A percentile compares a stretch with the other conserved stretches of the same genome.
phyloP scores from a whole-genome alignment of 768 basidiomycete species.

The Boletus reticuloceps region DNA sequence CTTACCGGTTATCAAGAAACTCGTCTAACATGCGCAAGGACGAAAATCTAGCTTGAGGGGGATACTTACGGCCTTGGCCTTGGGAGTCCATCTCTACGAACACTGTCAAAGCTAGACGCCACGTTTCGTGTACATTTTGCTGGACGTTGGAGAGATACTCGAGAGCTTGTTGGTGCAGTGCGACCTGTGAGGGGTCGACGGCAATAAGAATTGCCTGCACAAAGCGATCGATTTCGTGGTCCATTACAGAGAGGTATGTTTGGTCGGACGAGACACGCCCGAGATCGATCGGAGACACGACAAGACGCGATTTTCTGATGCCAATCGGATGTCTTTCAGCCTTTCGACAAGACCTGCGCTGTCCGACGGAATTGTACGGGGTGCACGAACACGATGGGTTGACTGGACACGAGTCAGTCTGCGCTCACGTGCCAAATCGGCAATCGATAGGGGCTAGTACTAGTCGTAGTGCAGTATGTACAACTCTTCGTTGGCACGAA shows the following conservation, averaged over 20 bases:
- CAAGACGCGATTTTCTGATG: not conserved
- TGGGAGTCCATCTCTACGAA: constrained; percentile 62
- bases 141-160: constrained; percentile 78
- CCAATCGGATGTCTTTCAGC: constrained; percentile 1
- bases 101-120: constrained; percentile 76
- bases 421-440: constrained; percentile 24
- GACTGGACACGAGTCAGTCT: constrained; percentile 7
- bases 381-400: constrained; percentile 1
- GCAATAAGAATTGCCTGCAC: constrained; percentile 88
- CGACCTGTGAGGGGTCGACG: constrained; percentile 68
- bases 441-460: constrained; percentile 16
- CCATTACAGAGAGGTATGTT: constrained; percentile 45
- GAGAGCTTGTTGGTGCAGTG: constrained; percentile 83
- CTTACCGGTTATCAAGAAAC: constrained; percentile 80
- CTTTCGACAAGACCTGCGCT: too few species aligned
- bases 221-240: constrained; percentile 71
- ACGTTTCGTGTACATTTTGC: constrained; percentile 69
- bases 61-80: constrained; percentile 60
- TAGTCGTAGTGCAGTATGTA: constrained; percentile 41
- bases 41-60: constrained; percentile 73
- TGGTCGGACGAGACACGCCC: constrained; percentile 19
- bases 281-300: constrained; percentile 12
- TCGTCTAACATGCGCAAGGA: constrained; percentile 79
- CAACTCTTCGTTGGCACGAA: constrained; percentile 58
- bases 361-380: not conserved